Evolutionary conservation across 495 filamentous ascomycete genomes (phyloP).

Genomic region (Penicillium lividum): DNA sequence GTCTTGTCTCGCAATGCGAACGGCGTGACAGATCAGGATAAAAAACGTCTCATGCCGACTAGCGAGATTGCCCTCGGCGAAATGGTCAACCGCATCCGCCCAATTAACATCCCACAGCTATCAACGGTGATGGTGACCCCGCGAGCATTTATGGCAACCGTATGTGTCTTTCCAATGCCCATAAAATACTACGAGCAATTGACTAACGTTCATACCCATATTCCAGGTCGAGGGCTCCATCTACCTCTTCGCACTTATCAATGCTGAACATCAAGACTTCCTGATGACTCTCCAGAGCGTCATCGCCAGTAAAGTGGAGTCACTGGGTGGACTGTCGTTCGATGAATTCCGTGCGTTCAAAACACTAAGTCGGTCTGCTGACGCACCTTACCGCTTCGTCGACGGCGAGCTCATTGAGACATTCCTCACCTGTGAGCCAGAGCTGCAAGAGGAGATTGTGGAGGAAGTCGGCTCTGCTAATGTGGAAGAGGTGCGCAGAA

Average conservation of each 20-base stretch:
- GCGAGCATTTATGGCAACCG: slow-evolving; percentile 85
- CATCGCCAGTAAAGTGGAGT: slow-evolving; percentile 64
- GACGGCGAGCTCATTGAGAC: slow-evolving; percentile 89
- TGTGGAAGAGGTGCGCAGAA: slow-evolving; percentile 70
- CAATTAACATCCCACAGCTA: slow-evolving; percentile 58
- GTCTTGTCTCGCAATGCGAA: slow-evolving; percentile 69
- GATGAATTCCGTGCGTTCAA: slow-evolving; percentile 76
- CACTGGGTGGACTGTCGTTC: slow-evolving; percentile 72
- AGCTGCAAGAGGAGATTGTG: slow-evolving; percentile 64
- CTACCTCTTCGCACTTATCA: slow-evolving; percentile 82
- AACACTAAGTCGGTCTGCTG: slow-evolving; percentile 64
- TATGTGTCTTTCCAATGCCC: slow-evolving; percentile 44
- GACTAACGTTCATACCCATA: background rate
- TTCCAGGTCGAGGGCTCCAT: slow-evolving; percentile 83
- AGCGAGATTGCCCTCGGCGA: slow-evolving; percentile 85
- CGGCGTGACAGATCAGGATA: slow-evolving; percentile 74
- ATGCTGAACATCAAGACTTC: slow-evolving; percentile 67
- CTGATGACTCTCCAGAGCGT: slow-evolving; percentile 79
- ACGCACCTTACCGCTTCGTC: slow-evolving; percentile 83
- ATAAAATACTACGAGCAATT: background rate
- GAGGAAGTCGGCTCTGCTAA: slow-evolving; percentile 53
- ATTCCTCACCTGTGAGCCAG: slow-evolving; percentile 70
- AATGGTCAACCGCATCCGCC: slow-evolving; percentile 83
- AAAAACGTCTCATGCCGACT: slow-evolving; percentile 66
- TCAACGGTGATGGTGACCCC: slow-evolving; percentile 69